These are phyloP conservation scores for Phalaenopsis aphrodite DNA, from an alignment of 106 monocot species.

Conservation along the genomic window DNA sequence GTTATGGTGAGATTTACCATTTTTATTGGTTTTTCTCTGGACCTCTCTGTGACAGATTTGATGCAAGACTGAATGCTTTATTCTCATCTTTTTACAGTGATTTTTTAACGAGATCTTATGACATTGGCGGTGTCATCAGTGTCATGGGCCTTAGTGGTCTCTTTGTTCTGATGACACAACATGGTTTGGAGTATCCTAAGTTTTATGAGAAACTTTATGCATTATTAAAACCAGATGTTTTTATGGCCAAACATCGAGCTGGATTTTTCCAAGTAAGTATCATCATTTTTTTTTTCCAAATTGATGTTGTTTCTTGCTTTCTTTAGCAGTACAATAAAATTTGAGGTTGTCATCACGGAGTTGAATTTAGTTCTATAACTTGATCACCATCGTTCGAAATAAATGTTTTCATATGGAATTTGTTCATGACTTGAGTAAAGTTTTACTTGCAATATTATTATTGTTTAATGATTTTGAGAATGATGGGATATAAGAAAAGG, in stretches of 20 bases:
- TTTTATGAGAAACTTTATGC: slow-evolving; percentile 92
- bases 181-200: slow-evolving; percentile 85
- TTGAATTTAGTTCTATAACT: neutral
- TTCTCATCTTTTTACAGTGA: slow-evolving; percentile 52
- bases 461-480: neutral
- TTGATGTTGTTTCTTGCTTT: neutral
- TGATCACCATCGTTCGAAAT: neutral
- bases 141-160: slow-evolving; percentile 91
- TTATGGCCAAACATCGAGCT: slow-evolving; percentile 83
- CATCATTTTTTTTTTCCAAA: neutral
- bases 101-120: slow-evolving; percentile 90
- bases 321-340: neutral
- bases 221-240: slow-evolving; percentile 70
- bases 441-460: neutral
- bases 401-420: neutral
- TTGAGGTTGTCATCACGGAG: neutral
- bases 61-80: slow-evolving; percentile 11
- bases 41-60: neutral
- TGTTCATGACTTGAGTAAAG: neutral
- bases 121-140: slow-evolving; percentile 94
- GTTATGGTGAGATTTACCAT: slow-evolving; percentile 49
- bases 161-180: slow-evolving; percentile 86
- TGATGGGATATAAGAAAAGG: no score
- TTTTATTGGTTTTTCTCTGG: neutral
- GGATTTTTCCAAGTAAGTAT: slow-evolving; percentile 76